These are phyloP conservation scores for Pichia phayaonensis DNA, from an alignment of 805 yeast species.

Conservation along the genomic window DNA sequence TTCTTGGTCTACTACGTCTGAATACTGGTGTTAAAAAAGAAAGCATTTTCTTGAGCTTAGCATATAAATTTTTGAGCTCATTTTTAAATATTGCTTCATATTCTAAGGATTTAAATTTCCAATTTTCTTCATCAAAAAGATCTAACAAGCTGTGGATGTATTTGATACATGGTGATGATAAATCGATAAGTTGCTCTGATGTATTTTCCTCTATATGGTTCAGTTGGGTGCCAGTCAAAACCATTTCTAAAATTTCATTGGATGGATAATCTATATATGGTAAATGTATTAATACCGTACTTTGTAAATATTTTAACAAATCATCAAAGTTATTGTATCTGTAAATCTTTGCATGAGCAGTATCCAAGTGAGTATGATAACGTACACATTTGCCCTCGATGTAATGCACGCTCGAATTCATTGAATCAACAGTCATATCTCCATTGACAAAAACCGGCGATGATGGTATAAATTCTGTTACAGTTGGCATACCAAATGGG, in stretches of 20 bases:
- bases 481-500: neutral
- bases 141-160: neutral
- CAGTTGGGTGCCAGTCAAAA: slow-evolving; percentile 6
- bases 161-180: slow-evolving; percentile 2
- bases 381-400: neutral
- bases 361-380: slow-evolving; percentile 4
- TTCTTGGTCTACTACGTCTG: neutral
- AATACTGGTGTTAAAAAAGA: neutral
- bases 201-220: slow-evolving; percentile 2
- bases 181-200: neutral
- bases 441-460: neutral
- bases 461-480: neutral
- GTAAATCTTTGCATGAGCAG: slow-evolving; percentile 4
- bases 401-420: neutral
- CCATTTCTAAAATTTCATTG: slow-evolving; percentile 1
- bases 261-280: slow-evolving; percentile 8
- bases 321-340: slow-evolving; percentile 5
- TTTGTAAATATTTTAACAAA: slow-evolving; percentile 1
- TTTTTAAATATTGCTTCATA: neutral
- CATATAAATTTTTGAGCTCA: slow-evolving; percentile 3
- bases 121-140: neutral
- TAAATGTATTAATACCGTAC: neutral
- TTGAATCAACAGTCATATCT: neutral
- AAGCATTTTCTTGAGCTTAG: neutral
- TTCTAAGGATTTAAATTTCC: neutral